Evolutionary conservation across 768 basidiomycete species (phyloP).

Genomic region (Trametopsis cervina): DNA sequence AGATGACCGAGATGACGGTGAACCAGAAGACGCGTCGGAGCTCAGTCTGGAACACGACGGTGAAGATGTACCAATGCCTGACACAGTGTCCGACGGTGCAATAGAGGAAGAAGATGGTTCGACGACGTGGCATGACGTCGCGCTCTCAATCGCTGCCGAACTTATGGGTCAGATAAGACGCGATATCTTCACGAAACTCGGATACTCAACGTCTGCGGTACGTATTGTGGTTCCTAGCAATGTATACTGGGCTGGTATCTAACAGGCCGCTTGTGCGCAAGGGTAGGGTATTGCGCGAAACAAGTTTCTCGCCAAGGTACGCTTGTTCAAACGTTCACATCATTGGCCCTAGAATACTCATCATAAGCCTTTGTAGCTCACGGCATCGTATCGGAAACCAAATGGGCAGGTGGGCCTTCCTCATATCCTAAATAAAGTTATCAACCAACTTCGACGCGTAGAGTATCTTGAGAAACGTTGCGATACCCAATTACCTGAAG

Average conservation of each 20-base stretch:
- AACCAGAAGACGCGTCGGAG: constrained; percentile 8
- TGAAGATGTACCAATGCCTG: not conserved
- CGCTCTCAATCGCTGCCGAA: constrained; percentile 82
- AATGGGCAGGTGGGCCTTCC: constrained; percentile 61
- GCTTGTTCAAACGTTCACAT: not conserved
- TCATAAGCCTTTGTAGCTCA: constrained; percentile 42
- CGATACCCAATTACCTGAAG: constrained; percentile 77
- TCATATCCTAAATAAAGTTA: not conserved
- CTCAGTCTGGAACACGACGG: not conserved
- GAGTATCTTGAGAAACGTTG: constrained; percentile 78
- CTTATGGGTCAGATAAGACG: constrained; percentile 71
- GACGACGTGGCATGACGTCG: constrained; percentile 87
- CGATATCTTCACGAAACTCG: constrained; percentile 61
- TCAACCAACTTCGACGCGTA: constrained; percentile 25
- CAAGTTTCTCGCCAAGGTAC: constrained; percentile 91
- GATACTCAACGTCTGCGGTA: constrained; percentile 93
- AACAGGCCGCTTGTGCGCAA: not conserved
- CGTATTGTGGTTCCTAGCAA: constrained; percentile 21
- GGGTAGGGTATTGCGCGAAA: constrained; percentile 85
- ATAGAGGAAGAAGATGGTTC: constrained; percentile 24
- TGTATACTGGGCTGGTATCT: no score
- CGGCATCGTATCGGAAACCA: constrained; percentile 88
- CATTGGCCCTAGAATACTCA: constrained; percentile 2
- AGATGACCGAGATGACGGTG: constrained; percentile 1
- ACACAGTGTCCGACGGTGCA: not conserved